Evolutionary conservation across 169 alveolate species (phyloP).

Genomic region (Babesia bigemina): DNA sequence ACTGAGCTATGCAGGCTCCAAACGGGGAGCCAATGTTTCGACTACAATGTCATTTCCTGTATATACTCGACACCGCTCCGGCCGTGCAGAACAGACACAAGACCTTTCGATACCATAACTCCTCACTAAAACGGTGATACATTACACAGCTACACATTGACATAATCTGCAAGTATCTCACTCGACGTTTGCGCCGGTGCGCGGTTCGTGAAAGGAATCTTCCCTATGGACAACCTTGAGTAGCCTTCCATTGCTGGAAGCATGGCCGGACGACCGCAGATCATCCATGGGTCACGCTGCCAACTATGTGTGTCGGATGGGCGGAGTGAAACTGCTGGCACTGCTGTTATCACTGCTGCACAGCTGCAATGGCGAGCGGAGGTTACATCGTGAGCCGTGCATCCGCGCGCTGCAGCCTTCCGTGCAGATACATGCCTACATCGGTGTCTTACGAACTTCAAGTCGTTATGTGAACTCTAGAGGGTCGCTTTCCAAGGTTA

Average conservation of each 20-base stretch:
- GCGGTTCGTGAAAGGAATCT: too few relatives aligned
- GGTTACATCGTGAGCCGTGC: neutral
- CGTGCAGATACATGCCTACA: neutral
- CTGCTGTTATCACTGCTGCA: neutral
- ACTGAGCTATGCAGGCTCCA: conserved; percentile 83
- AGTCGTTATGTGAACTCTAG: too few relatives aligned
- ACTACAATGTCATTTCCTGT: neutral
- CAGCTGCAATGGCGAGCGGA: neutral
- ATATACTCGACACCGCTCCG: too few relatives aligned
- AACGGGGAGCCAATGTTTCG: neutral
- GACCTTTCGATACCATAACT: too few relatives aligned
- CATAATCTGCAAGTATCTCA: too few relatives aligned
- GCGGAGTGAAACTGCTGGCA: neutral
- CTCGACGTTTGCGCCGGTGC: too few relatives aligned
- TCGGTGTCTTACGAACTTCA: neutral
- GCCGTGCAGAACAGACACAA: too few relatives aligned
- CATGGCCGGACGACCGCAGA: neutral
- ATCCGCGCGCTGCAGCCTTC: neutral
- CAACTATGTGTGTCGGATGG: neutral
- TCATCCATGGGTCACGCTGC: neutral
- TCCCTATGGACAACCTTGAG: neutral
- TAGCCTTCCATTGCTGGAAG: neutral
- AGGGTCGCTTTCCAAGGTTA: too few relatives aligned
- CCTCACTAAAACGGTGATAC: too few relatives aligned
- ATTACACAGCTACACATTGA: too few relatives aligned